Base-by-base conservation (phyloP, 2,329 filamentous ascomycete genomes). In the Venturia oleaginea region DNA sequence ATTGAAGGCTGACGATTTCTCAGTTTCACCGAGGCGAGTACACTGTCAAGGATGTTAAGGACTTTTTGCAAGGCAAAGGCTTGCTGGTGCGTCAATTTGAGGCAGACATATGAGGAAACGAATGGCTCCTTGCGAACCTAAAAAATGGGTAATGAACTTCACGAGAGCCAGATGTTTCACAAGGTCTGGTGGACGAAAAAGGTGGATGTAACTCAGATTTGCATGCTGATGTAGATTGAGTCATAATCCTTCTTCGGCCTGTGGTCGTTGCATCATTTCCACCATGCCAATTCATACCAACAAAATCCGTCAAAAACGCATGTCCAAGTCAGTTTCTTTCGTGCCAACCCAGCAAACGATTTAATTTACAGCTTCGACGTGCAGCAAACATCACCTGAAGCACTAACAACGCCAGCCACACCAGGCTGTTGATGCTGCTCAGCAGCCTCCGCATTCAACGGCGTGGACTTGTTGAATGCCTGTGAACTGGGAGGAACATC, bases 21-120 rank as follows among this genome's bases (percentile, higher is more conserved):
- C 61, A 86, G 83, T 99, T 99, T 77, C 94, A 99, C 78, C 82
- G 94, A 60, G 91, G 89, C 43, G 93, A 99, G 79, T 99, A 93
- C 76, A 96, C 92, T 0, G 93, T 99, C 19, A 87, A 86, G 75
- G 87, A 97, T 72, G 94, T 99, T 59, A 99, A 99, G 78, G 88
- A 95, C 66, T 84, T 90, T 72, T 76, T 99, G 66, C 80, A 81
- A 30, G 80, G 83, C 42, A 84, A 86, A 71, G 90, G 90, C 0
- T 80, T 96, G 65, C 75, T 91, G 65, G 88, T 97, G n/a, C 83
- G 94, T 67, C 84, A 86, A 65, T 91, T 89, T 71, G 93, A 97
- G 69, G 81, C 81, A 1, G 79, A 73, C 60, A 70, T 74, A 63
- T 78, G 55, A 64, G 19, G n/a, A 48, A 13, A 48, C 17, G 22